Base-by-base conservation (phyloP, 176 grass and related monocot species). In the Microstegium vimineum region DNA sequence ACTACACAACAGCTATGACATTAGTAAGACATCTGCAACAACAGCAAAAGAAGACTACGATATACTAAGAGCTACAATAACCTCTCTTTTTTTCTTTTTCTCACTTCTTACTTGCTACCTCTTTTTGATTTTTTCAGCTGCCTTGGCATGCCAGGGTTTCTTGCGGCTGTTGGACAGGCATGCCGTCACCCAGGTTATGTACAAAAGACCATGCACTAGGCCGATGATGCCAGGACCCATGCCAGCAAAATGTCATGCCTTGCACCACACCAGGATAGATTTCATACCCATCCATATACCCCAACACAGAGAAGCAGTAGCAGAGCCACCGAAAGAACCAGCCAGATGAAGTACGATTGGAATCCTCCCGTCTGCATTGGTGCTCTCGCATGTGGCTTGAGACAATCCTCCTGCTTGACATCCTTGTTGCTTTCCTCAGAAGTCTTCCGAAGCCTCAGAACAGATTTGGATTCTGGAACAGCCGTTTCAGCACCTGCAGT, bases 261-360 rank as follows among this genome's bases (percentile, higher is more conserved):
- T 25, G 42, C 62, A 70, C 22, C n/a, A 35, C 78, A 86, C 28
- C 12, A 1, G 28, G 46, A 40, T 3, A 35, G 7, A n/a, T 56
- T 45, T 71, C 20, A 54, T 34, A 68, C 25, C 83, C 62, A 89
- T 36, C 80, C 82, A 74, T 81, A 89, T 2, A 85, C 47, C 45
- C 81, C 86, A 64, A 90, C 47, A 68, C 42, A 84, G 52, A 92
- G 33, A 18, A 92, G 52, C 32, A 93, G 38, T 20, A 94, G 13
- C 30, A 91, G 75, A 49, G 66, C 12, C 26, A 83, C 90, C 20
- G 43, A 62, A 32, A 91, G 76, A 90, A 85, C 62, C 59, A 82
- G 71, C 86, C 81, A 94, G 54, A 91, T 12, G 1, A 80, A 40
- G 87, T 85, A 79, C 2, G 61, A 35, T 74, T 78, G 38, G 11